These are phyloP conservation scores for Cyberlindnera maritima DNA, from an alignment of 805 yeast genomes.

Conservation along the genomic window DNA sequence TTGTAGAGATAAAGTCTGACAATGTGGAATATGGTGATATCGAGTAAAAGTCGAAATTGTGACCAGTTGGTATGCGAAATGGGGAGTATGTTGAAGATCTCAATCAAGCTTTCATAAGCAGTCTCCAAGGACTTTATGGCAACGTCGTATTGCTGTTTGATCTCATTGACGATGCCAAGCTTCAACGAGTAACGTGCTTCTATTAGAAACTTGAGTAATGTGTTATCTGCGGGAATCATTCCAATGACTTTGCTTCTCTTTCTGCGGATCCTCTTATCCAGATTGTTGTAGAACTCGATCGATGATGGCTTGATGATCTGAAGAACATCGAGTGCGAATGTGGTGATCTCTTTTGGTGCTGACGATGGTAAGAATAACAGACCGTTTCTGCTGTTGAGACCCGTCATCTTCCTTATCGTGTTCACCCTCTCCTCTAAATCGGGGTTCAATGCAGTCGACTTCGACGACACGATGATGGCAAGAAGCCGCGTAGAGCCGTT, in stretches of 20 bases:
- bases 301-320: conserved; percentile 39
- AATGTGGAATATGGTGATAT: conserved; percentile 60
- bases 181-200: conserved; percentile 50
- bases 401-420: conserved; percentile 39
- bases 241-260: conserved; percentile 31
- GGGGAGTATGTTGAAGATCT: conserved; percentile 32
- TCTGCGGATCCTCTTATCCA: conserved; percentile 40
- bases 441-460: conserved; percentile 29
- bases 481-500: conserved; percentile 33
- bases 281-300: conserved; percentile 40
- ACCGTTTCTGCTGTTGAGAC: conserved; percentile 43
- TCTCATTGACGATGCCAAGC: conserved; percentile 47
- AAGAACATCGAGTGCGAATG: conserved; percentile 38
- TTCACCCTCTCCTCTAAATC: conserved; percentile 36
- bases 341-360: conserved; percentile 37
- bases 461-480: conserved; percentile 34
- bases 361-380: conserved; percentile 39
- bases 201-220: conserved; percentile 7
- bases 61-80: conserved; percentile 35
- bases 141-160: conserved; percentile 44
- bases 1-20: conserved; percentile 56
- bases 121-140: conserved; percentile 50
- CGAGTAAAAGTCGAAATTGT: conserved; percentile 50
- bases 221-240: not conserved
- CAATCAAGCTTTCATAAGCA: conserved; percentile 49